phyloP scores from a whole-genome alignment of 2,329 filamentous ascomycete genomes.

The Nemania sp. region DNA sequence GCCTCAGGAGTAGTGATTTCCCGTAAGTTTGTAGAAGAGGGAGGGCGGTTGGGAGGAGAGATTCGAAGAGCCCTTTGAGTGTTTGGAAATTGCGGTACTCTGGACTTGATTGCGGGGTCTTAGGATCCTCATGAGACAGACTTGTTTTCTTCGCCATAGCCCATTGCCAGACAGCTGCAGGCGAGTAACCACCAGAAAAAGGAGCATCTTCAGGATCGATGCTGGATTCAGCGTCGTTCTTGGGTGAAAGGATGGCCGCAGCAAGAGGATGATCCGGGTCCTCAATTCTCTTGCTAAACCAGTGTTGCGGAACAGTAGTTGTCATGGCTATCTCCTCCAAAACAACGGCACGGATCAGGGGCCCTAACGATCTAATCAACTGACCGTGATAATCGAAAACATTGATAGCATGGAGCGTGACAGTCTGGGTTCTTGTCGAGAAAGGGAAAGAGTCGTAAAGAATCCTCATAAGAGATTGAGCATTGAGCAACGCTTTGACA shows the following conservation, averaged over 20 bases:
- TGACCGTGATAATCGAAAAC: conserved; percentile 80
- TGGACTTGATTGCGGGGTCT: conserved; percentile 40
- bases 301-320: conserved; percentile 72
- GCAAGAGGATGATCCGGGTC: conserved; percentile 25
- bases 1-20: conserved; percentile 76
- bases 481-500: conserved; percentile 76
- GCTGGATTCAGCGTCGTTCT: conserved; percentile 14
- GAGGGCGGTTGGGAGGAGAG: conserved; percentile 78
- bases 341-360: conserved; percentile 78
- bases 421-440: conserved; percentile 65
- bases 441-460: conserved; percentile 76
- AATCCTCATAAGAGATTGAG: conserved; percentile 76
- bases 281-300: conserved; percentile 48
- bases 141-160: conserved; percentile 26
- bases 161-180: conserved; percentile 35
- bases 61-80: conserved; percentile 75
- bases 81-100: conserved; percentile 76
- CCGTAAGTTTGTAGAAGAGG: conserved; percentile 86
- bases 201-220: conserved; percentile 37
- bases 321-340: conserved; percentile 81
- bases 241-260: conserved; percentile 14
- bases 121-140: conserved; percentile 28
- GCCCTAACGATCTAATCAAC: conserved; percentile 76
- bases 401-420: conserved; percentile 76
- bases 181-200: conserved; percentile 35